phyloP scores from a whole-genome alignment of 1,284 basidiomycete genomes.

The Trichosporon sp. region DNA sequence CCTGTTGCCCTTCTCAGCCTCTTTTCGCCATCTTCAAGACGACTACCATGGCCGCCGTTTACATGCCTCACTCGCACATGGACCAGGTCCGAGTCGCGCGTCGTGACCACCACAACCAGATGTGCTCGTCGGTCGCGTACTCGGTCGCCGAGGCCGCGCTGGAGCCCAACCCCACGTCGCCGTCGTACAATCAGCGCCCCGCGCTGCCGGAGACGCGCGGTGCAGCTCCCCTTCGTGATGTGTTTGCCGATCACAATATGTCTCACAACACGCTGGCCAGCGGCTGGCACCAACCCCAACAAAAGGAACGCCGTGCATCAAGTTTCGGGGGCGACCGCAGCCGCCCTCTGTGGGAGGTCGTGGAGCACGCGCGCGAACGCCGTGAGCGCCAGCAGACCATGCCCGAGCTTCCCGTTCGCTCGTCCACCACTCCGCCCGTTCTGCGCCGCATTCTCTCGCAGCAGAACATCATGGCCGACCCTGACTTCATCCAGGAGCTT shows the following conservation, averaged over 20 bases:
- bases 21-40: background rate
- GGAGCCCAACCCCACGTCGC: conserved; percentile 41
- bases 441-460: conserved; percentile 21
- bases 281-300: background rate
- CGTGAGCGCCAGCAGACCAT: conserved; percentile 26
- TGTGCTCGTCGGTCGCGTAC: conserved; percentile 29
- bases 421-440: conserved; percentile 25
- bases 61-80: conserved; percentile 5
- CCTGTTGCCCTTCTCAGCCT: background rate
- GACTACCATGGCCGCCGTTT: conserved; percentile 6
- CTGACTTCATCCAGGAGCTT: conserved; percentile 14
- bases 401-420: conserved; percentile 18
- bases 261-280: background rate
- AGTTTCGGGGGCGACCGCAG: conserved; percentile 18
- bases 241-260: background rate
- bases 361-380: conserved; percentile 38
- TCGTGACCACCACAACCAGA: background rate
- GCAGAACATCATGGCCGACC: conserved; percentile 11
- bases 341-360: conserved; percentile 39
- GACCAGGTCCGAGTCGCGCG: background rate
- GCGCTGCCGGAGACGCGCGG: background rate
- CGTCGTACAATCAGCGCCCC: conserved; percentile 23
- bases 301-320: conserved; percentile 6
- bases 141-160: conserved; percentile 46
- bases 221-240: background rate